These are phyloP conservation scores for Coffea eugenioides DNA, from an alignment of 257 asterid species.

Conservation along the genomic window DNA sequence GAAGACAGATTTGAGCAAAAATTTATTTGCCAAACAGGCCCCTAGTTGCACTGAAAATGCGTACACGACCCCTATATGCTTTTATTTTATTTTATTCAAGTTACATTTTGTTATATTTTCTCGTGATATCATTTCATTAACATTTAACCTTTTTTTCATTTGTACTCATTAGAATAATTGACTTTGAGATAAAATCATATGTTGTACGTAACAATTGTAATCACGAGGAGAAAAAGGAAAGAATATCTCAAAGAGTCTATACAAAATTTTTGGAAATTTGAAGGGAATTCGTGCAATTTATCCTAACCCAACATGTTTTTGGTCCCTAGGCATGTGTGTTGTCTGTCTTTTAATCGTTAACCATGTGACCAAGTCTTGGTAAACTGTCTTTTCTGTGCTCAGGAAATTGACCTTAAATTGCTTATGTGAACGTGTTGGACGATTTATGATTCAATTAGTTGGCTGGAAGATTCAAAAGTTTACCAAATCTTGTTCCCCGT, in stretches of 20 bases:
- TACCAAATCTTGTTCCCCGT: not conserved
- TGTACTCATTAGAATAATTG: too few relatives aligned
- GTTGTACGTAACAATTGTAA: not conserved
- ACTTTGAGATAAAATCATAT: not conserved
- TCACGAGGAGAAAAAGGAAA: not conserved
- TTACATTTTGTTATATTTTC: not conserved
- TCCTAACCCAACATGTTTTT: not conserved
- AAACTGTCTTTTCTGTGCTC: not conserved
- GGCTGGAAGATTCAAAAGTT: not conserved
- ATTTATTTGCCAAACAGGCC: too few relatives aligned
- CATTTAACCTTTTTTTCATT: not conserved
- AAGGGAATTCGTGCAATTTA: not conserved
- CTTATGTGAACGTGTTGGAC: not conserved
- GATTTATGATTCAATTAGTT: not conserved
- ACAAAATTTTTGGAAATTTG: not conserved
- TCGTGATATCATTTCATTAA: not conserved
- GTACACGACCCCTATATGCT: too few relatives aligned
- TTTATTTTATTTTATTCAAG: not conserved
- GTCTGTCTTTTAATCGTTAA: constrained; percentile 5
- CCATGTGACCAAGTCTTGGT: constrained; percentile 19
- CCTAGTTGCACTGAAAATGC: too few relatives aligned
- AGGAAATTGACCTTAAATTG: not conserved
- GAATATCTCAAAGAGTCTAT: not conserved
- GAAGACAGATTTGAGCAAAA: too few relatives aligned
- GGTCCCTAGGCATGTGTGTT: not conserved